A percentile compares a stretch with the other conserved stretches of the same genome.
These are phyloP conservation scores for Breynia disticha DNA, from an alignment of 441 rosid genomes.

Conservation along the genomic window DNA sequence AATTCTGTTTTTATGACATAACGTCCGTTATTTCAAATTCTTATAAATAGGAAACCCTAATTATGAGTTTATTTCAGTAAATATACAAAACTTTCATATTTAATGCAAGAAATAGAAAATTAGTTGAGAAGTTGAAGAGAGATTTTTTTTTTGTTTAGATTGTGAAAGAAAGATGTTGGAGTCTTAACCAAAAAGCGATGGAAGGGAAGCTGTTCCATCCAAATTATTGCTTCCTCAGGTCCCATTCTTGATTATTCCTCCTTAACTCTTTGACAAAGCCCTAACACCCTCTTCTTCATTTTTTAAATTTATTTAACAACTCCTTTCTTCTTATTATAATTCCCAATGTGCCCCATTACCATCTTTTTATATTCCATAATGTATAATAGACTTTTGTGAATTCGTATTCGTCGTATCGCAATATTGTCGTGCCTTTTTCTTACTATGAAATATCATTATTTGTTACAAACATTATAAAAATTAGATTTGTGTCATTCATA, in stretches of 20 bases:
- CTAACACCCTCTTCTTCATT: constrained; percentile 26
- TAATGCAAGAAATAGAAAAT: constrained; percentile 8
- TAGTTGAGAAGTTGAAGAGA: constrained; percentile 13
- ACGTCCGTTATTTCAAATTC: too few species aligned
- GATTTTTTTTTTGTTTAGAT: too few species aligned
- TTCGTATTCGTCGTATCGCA: too few species aligned
- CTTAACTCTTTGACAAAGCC: constrained; percentile 52
- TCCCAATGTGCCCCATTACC: not conserved
- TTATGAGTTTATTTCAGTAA: too few species aligned
- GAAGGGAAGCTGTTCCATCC: constrained; percentile 25
- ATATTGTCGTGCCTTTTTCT: too few species aligned
- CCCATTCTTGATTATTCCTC: constrained; percentile 32
- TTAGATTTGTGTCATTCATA: too few species aligned
- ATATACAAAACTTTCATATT: too few species aligned
- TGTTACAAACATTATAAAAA: too few species aligned
- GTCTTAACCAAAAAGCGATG: constrained; percentile 28
- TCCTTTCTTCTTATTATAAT: not conserved
- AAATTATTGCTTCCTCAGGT: constrained; percentile 20
- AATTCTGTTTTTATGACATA: too few species aligned
- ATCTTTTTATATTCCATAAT: not conserved
- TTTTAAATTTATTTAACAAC: not conserved
- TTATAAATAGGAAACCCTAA: too few species aligned
- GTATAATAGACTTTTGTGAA: too few species aligned
- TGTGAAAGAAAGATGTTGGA: constrained; percentile 7
- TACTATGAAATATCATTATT: too few species aligned